Evolutionary conservation across 495 filamentous ascomycete genomes (phyloP).

Genomic region (Penicillium psychrofluorescens): DNA sequence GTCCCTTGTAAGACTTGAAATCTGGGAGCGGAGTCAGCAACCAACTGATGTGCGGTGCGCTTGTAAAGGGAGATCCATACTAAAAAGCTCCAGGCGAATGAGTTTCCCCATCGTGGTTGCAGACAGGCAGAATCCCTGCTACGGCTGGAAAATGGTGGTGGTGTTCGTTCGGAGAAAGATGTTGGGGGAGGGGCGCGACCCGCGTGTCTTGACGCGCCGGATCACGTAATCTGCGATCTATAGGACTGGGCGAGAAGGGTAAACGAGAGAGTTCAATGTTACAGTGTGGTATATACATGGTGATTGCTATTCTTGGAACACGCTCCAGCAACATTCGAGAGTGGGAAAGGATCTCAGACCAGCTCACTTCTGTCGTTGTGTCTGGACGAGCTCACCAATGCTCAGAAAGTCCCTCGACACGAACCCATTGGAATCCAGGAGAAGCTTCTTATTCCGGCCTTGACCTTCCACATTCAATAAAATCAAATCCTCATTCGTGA

Average conservation of each 20-base stretch:
- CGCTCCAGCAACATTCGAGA: no score
- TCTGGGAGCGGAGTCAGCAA: conserved; percentile 48
- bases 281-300: no score
- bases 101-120: conserved; percentile 68
- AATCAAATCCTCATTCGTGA: conserved; percentile 41
- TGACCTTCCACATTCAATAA: conserved; percentile 27
- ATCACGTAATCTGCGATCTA: conserved; percentile 12
- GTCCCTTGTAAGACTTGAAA: conserved; percentile 99
- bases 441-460: conserved; percentile 30
- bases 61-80: conserved; percentile 39
- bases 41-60: not conserved
- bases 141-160: not conserved
- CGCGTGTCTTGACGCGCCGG: conserved; percentile 18
- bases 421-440: conserved; percentile 34
- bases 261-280: no score
- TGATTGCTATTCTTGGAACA: no score
- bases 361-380: not conserved
- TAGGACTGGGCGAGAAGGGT: no score
- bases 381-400: conserved; percentile 23
- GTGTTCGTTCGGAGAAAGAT: not conserved
- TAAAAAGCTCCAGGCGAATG: conserved; percentile 88
- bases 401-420: conserved; percentile 30
- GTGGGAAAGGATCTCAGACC: not conserved
- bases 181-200: conserved; percentile 22
- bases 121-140: no score